Conservation (phyloP, 805 yeast species). For the Komagataella populi region DNA sequence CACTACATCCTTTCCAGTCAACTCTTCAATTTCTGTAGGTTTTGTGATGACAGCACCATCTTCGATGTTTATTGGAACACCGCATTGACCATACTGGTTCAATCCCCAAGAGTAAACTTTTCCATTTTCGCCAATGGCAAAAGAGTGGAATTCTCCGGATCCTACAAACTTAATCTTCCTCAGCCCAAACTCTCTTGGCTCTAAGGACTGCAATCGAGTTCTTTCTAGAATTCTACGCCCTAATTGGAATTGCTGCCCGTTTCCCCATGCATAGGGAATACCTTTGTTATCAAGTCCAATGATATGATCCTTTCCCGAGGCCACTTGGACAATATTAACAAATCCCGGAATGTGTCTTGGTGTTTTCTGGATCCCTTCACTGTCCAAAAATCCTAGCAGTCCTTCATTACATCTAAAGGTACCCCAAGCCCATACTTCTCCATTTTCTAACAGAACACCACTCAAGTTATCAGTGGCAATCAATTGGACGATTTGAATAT, state of each 20-base stretch:
- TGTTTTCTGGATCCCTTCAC: constrained; percentile 43
- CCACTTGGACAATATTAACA: constrained; percentile 65
- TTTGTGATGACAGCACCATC: constrained; percentile 72
- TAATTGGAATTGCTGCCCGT: constrained; percentile 85
- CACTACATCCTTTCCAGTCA: constrained; percentile 43
- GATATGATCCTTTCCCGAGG: constrained; percentile 88
- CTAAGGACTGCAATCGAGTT: constrained; percentile 57
- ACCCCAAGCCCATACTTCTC: constrained; percentile 96
- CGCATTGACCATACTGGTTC: constrained; percentile 96
- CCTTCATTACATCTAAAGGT: constrained; percentile 94
- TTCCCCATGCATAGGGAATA: constrained; percentile 92
- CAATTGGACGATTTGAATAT: constrained; percentile 52
- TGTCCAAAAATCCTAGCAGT: constrained; percentile 64
- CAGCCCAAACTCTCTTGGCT: constrained; percentile 75
- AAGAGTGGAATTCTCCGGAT: constrained; percentile 91
- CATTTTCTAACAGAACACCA: constrained; percentile 64
- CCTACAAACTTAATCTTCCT: constrained; percentile 70
- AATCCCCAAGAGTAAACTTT: constrained; percentile 85
- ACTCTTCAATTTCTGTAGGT: constrained; percentile 62
- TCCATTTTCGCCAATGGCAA: constrained; percentile 70
- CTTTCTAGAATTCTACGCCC: constrained; percentile 80
- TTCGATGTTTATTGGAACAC: constrained; percentile 60
- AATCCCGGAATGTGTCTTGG: constrained; percentile 56
- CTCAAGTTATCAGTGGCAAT: constrained; percentile 91
- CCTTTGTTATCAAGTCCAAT: constrained; percentile 77